Conservation (phyloP, 768 basidiomycete genomes). For the Boletus rex-veris region DNA sequence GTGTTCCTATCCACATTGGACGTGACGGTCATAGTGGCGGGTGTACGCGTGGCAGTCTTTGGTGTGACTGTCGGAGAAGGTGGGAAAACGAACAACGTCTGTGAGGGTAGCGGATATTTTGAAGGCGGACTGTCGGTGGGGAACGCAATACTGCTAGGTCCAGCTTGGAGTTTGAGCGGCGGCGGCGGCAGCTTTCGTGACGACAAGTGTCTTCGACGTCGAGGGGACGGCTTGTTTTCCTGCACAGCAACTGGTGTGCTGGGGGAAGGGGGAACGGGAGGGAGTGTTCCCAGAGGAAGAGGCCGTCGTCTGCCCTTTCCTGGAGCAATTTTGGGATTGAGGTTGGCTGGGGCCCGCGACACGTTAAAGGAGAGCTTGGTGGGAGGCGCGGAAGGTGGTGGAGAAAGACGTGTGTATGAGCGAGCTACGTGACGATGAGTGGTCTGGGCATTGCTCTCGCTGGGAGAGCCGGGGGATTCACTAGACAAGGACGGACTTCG, state of each 20-base stretch:
- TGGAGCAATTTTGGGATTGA: slow-evolving; percentile 47
- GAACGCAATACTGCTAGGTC: slow-evolving; percentile 26
- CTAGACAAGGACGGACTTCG: slow-evolving; percentile 35
- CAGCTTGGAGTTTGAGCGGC: slow-evolving; percentile 48
- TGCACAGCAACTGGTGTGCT: slow-evolving; percentile 48
- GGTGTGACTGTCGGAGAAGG: slow-evolving; percentile 60
- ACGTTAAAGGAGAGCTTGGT: slow-evolving; percentile 55
- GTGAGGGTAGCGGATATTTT: slow-evolving; percentile 55
- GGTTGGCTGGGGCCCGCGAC: slow-evolving; percentile 45
- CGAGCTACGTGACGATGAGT: slow-evolving; percentile 5
- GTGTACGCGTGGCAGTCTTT: slow-evolving; percentile 52
- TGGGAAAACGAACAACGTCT: slow-evolving; percentile 84
- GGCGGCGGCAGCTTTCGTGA: slow-evolving; percentile 55
- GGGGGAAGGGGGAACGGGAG: slow-evolving; percentile 74
- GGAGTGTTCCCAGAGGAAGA: slow-evolving; percentile 55
- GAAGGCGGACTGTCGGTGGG: slow-evolving; percentile 21
- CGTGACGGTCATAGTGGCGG: slow-evolving; percentile 79
- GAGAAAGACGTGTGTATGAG: slow-evolving; percentile 8
- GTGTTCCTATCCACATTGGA: slow-evolving; percentile 47
- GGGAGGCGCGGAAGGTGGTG: slow-evolving; percentile 52
- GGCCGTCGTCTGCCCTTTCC: slow-evolving; percentile 59
- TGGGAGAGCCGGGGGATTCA: slow-evolving; percentile 35
- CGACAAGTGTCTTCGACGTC: slow-evolving; percentile 48
- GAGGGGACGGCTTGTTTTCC: slow-evolving; percentile 29
- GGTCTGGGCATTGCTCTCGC: slow-evolving; percentile 26